Percentiles rank a stretch among this genome's conserved stretches.
phyloP scores from a whole-genome alignment of 176 grass and related monocot genomes.

The Dendrocalamus sinicus region DNA sequence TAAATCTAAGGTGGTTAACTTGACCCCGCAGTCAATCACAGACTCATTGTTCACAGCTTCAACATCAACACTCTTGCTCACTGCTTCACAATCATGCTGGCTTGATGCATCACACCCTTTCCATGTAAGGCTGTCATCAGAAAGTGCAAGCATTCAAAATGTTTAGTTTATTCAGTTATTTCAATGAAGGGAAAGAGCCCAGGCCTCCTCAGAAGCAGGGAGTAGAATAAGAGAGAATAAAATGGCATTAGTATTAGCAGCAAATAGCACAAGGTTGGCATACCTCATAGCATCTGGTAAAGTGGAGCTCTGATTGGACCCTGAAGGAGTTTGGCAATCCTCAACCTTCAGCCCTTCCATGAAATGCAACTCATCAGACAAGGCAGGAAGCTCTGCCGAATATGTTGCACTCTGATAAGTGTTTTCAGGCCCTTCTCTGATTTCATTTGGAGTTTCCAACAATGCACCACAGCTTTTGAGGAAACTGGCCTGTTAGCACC shows the following conservation, averaged over 20 bases:
- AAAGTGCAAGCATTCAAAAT: not conserved
- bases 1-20: not conserved
- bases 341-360: slow-evolving; percentile 32
- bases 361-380: slow-evolving; percentile 27
- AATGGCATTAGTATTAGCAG: not conserved
- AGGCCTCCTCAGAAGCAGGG: slow-evolving; percentile 10
- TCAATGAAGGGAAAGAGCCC: not conserved
- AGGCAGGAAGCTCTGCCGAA: not conserved
- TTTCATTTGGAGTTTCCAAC: slow-evolving; percentile 50
- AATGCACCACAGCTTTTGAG: slow-evolving; percentile 22
- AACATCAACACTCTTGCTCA: not conserved
- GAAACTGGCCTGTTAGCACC: slow-evolving; percentile 43
- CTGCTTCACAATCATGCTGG: slow-evolving; percentile 12
- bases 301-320: slow-evolving; percentile 39
- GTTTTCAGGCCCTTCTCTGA: slow-evolving; percentile 25
- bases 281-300: slow-evolving; percentile 55
- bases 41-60: slow-evolving; percentile 21
- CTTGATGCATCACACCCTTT: slow-evolving; percentile 41
- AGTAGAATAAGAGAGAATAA: not conserved
- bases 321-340: slow-evolving; percentile 38
- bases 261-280: not conserved
- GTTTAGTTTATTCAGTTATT: not conserved
- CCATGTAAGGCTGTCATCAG: slow-evolving; percentile 39
- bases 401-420: slow-evolving; percentile 4
- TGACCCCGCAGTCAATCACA: slow-evolving; percentile 11